Percentiles rank a stretch among this genome's conserved stretches.
Conservation (phyloP, 2,329 filamentous ascomycete genomes). For the Trichoderma sp. region DNA sequence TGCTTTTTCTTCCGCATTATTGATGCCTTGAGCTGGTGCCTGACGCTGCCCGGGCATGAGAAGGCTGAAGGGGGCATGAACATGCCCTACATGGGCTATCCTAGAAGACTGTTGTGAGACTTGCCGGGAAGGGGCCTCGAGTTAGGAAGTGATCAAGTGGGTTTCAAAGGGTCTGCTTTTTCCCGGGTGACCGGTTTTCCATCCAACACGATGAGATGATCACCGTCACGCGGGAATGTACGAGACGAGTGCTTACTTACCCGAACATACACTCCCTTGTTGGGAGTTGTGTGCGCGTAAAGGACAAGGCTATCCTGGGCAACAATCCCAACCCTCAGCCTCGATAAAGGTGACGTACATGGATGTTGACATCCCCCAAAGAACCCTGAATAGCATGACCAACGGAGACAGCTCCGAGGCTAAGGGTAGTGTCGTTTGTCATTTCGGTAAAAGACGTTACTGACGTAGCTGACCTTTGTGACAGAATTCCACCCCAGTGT, state of each 20-base stretch:
- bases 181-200: not conserved
- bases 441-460: not conserved
- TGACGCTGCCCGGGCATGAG: not conserved
- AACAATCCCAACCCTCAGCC: not conserved
- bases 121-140: not conserved
- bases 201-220: too few species aligned
- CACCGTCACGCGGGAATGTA: too few species aligned
- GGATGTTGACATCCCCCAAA: not conserved
- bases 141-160: not conserved
- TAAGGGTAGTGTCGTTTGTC: not conserved
- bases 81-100: not conserved
- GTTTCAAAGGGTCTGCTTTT: too few species aligned
- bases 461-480: not conserved
- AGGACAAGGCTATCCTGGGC: slow-evolving; percentile 9
- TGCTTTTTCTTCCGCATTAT: not conserved
- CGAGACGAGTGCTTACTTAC: too few species aligned
- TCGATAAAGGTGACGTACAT: slow-evolving; percentile 15
- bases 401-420: slow-evolving; percentile 1
- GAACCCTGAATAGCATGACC: slow-evolving; percentile 2
- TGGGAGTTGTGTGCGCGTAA: slow-evolving; percentile 10
- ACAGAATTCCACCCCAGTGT: not conserved
- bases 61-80: not conserved
- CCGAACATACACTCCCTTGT: not conserved
- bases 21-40: not conserved
- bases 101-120: not conserved